Conservation (phyloP, 306 rosid species). For the Pachyrhizus erosus region DNA sequence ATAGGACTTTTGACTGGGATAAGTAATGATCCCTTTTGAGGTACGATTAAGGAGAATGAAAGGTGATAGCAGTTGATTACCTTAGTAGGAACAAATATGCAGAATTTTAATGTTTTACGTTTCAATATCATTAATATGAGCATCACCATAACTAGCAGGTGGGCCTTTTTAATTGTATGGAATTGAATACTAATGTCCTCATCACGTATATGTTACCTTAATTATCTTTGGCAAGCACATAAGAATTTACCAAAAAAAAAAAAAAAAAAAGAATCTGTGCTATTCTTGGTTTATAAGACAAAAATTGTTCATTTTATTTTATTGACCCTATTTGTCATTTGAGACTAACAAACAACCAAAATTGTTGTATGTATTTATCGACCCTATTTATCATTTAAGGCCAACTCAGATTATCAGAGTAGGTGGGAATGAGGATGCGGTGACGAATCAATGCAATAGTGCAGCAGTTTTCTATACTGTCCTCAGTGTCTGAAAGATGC, state of each 20-base stretch:
- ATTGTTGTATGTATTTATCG: not conserved
- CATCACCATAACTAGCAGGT: not conserved
- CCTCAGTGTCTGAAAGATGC: too few species aligned
- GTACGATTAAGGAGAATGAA: slow-evolving; percentile 34
- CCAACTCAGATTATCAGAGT: too few species aligned
- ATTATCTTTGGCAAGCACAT: not conserved
- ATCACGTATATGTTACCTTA: not conserved
- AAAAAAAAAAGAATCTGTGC: not conserved
- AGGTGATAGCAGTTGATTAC: slow-evolving; percentile 57
- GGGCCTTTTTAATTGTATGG: not conserved
- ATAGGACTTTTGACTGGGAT: too few species aligned
- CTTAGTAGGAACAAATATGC: slow-evolving; percentile 45
- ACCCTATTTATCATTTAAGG: not conserved
- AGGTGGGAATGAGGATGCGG: too few species aligned
- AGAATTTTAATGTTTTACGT: slow-evolving; percentile 15
- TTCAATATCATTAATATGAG: not conserved
- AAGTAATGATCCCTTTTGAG: too few species aligned
- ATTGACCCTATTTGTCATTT: not conserved
- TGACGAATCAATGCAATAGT: too few species aligned
- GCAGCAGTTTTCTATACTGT: too few species aligned
- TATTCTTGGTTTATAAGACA: not conserved
- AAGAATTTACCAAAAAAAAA: not conserved
- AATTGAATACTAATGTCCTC: not conserved
- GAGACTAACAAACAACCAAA: not conserved
- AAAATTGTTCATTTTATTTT: not conserved